phyloP scores from a whole-genome alignment of 2,329 filamentous ascomycete genomes.

The Venturia asperata region DNA sequence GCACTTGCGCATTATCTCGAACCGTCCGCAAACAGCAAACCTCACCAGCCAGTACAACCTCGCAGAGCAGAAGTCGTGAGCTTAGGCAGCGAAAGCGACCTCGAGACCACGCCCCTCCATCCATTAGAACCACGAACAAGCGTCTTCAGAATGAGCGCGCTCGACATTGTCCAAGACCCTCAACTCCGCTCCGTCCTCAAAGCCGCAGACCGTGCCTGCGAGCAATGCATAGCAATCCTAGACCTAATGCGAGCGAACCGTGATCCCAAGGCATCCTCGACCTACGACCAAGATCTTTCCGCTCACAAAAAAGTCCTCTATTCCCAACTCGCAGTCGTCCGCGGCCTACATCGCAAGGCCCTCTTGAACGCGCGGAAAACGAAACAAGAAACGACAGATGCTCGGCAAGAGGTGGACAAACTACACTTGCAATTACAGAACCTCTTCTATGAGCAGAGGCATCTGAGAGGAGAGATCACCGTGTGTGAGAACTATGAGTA shows the following conservation, averaged over 20 bases:
- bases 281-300: conserved; percentile 6
- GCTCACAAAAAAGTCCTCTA: conserved; percentile 15
- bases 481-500: conserved; percentile 91
- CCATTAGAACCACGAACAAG: neutral
- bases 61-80: neutral
- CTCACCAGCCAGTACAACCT: neutral
- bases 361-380: conserved; percentile 76
- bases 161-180: conserved; percentile 19
- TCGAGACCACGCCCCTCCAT: neutral
- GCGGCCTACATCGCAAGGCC: conserved; percentile 75
- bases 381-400: conserved; percentile 78
- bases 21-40: neutral
- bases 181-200: conserved; percentile 16
- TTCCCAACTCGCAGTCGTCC: conserved; percentile 59
- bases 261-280: neutral
- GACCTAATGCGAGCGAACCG: conserved; percentile 12
- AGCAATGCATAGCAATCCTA: conserved; percentile 20
- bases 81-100: neutral
- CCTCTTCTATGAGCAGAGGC: conserved; percentile 89
- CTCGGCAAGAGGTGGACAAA: conserved; percentile 81
- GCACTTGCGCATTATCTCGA: neutral
- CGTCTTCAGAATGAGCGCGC: conserved; percentile 18
- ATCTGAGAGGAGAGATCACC: conserved; percentile 80
- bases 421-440: conserved; percentile 92
- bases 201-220: conserved; percentile 15